Base-by-base conservation (phyloP, 805 yeast species). In the Starmerella roubikii region DNA sequence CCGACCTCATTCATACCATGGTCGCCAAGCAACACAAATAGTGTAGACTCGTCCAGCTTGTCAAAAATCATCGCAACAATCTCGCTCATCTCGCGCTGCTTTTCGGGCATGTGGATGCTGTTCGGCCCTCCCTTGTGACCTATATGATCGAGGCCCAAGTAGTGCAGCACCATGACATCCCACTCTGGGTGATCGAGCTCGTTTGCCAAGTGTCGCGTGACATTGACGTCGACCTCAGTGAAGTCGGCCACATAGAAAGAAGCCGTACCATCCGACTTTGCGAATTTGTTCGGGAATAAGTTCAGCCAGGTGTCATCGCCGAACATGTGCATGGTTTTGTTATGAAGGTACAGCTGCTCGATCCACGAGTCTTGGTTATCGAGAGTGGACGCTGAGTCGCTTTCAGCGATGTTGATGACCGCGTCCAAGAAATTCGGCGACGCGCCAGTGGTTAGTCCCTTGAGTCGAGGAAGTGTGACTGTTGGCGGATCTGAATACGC, bases 241-340 rank as follows among this genome's bases (percentile, higher is more conserved):
- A 82, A 91, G 56, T 91, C 99, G 39, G 91, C 78, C 1, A 91
- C 99, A 55, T 81, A 91, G 55, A 91, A 91, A 37, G 95, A 84
- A 32, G 81, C 76, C 0, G 97, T 88, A 1, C 97, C 97, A 29
- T 91, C 97, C 22, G 56, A 61, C 33, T 68, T 64, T 17, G 66
- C 64, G 52, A 88, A 86, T 47, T 67, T 67, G 4, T 54, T 58
- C 0, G 95, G 94, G 49, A 86, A 91, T 35, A 91, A 65, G 54
- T 84, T 86, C 45, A 86, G 59, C 99, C 99, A 91, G 1, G 99
- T 91, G 55, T 91, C 98, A 58, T 91, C 99, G 24, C 99, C 99
- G 62, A 71, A 88, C 71, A 91, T 82, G 54, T 85, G 79, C 22
- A 91, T 62, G 17, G 53, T 64, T 54, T 67, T 67, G 22, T 56